phyloP scores from a whole-genome alignment of 2,329 filamentous ascomycete species.

The Coccinonectria pachysandricola region DNA sequence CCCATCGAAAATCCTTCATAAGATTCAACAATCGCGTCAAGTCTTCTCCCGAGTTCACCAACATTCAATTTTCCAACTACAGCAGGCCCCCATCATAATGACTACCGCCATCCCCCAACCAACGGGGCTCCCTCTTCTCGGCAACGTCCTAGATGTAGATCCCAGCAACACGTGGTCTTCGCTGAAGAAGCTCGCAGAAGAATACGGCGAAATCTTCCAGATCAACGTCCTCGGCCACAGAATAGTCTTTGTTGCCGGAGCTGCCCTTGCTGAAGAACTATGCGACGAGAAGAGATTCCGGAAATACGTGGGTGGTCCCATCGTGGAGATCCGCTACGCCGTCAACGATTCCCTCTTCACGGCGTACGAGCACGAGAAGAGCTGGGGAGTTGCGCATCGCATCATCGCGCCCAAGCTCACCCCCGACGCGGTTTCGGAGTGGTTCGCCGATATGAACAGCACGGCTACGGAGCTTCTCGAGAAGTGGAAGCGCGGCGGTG shows the following conservation, averaged over 20 bases:
- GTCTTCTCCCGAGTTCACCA: not conserved
- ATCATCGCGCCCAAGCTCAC: constrained; percentile 39
- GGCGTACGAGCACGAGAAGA: constrained; percentile 36
- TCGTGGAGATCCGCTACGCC: constrained; percentile 40
- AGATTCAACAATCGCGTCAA: not conserved
- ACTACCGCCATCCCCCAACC: constrained; percentile 26
- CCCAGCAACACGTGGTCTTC: constrained; percentile 27
- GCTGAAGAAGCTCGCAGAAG: constrained; percentile 25
- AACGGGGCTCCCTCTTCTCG: constrained; percentile 24
- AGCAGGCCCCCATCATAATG: constrained; percentile 13
- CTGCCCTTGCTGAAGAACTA: constrained; percentile 37
- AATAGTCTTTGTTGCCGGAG: constrained; percentile 36
- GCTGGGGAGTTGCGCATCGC: constrained; percentile 41
- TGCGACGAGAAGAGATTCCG: constrained; percentile 44
- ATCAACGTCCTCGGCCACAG: constrained; percentile 24
- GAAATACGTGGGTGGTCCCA: constrained; percentile 42
- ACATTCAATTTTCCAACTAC: not conserved
- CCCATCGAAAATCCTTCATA: constrained; percentile 1
- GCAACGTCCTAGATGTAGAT: constrained; percentile 26
- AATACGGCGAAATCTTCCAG: constrained; percentile 29
- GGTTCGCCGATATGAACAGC: constrained; percentile 38
- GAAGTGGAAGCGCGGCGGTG: constrained; percentile 35
- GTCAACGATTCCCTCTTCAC: constrained; percentile 44
- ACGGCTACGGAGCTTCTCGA: constrained; percentile 37
- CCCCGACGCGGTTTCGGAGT: constrained; percentile 20